Evolutionary conservation across 164 flowering plant species (phyloP).

Genomic region (Stephania cephalantha): DNA sequence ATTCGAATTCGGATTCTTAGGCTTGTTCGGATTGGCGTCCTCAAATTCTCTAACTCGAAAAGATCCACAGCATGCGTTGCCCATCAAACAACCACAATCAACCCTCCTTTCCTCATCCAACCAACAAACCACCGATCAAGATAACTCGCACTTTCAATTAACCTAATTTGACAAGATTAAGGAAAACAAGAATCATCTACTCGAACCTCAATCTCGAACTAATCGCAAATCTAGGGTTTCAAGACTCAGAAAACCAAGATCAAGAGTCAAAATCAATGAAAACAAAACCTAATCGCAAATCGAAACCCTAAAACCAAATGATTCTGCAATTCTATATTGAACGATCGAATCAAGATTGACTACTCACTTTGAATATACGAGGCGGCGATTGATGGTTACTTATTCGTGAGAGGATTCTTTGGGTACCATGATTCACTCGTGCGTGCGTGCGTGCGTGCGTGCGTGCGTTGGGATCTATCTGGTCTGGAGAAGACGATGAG

Average conservation of each 20-base stretch:
- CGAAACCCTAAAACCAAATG: background rate
- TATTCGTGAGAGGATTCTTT: too few relatives aligned
- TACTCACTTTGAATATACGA: too few relatives aligned
- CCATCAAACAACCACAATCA: constrained; percentile 60
- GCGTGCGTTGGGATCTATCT: too few relatives aligned
- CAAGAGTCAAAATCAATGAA: too few relatives aligned
- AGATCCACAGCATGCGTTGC: constrained; percentile 98
- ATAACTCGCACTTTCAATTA: too few relatives aligned
- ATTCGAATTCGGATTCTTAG: constrained; percentile 12
- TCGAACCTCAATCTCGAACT: background rate
- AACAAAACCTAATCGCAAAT: background rate
- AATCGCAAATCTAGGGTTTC: background rate
- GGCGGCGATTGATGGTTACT: too few relatives aligned
- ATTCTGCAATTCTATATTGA: too few relatives aligned
- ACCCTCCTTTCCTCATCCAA: constrained; percentile 35
- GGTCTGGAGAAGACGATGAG: too few relatives aligned
- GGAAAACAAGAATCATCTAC: background rate
- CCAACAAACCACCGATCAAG: background rate
- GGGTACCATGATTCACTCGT: too few relatives aligned
- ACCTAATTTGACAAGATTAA: too few relatives aligned
- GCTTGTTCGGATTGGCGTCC: constrained; percentile 36
- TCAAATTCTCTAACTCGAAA: constrained; percentile 48
- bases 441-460: too few relatives aligned
- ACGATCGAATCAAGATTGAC: too few relatives aligned
- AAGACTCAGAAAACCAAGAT: background rate